These are phyloP conservation scores for Trametes pubescens DNA, from an alignment of 1,284 basidiomycete genomes.

Conservation along the genomic window DNA sequence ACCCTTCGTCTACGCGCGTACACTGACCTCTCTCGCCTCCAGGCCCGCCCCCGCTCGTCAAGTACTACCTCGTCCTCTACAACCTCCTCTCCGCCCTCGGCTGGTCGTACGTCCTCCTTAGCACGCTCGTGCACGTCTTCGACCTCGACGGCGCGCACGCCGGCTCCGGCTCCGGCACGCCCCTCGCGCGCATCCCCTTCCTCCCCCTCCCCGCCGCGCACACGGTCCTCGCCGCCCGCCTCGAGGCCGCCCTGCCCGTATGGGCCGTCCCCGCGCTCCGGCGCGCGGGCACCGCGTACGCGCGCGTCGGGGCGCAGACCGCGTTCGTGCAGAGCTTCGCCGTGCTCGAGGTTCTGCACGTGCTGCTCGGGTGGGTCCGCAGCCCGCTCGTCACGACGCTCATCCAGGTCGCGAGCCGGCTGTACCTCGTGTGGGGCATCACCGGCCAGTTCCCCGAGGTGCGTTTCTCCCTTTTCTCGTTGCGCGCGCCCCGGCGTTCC, in stretches of 20 bases:
- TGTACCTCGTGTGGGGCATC: slow-evolving; percentile 91
- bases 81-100: slow-evolving; percentile 77
- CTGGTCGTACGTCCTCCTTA: slow-evolving; percentile 77
- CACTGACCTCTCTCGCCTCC: neutral
- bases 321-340: slow-evolving; percentile 86
- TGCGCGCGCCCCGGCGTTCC: neutral
- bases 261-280: slow-evolving; percentile 35
- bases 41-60: slow-evolving; percentile 44
- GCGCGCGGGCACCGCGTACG: slow-evolving; percentile 57
- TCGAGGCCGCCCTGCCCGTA: slow-evolving; percentile 44
- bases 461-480: slow-evolving; percentile 36
- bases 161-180: slow-evolving; percentile 19
- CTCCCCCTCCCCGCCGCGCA: slow-evolving; percentile 30
- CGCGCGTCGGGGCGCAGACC: slow-evolving; percentile 67
- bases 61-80: slow-evolving; percentile 80
- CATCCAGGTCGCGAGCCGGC: slow-evolving; percentile 87
- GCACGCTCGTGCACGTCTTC: slow-evolving; percentile 59
- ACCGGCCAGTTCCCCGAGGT: slow-evolving; percentile 67
- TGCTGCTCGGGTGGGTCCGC: slow-evolving; percentile 83
- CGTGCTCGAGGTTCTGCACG: slow-evolving; percentile 85
- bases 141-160: slow-evolving; percentile 40
- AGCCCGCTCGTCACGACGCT: slow-evolving; percentile 84
- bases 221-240: slow-evolving; percentile 14
- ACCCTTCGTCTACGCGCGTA: neutral
- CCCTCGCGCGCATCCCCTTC: slow-evolving; percentile 30